Conservation (phyloP, 345 rosid genomes). For the Brassica cretica region DNA sequence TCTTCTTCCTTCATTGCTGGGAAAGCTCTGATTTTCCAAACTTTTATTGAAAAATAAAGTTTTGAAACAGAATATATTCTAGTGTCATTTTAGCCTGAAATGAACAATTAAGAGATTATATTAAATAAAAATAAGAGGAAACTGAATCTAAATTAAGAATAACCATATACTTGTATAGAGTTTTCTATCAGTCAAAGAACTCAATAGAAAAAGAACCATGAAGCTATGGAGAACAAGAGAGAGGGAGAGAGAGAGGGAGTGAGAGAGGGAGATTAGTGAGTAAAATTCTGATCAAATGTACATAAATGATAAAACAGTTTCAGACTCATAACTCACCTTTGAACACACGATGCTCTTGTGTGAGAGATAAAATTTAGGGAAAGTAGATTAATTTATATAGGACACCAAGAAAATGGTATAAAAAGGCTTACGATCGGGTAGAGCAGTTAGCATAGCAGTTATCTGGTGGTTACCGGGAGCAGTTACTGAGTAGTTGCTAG, state of each 20-base stretch:
- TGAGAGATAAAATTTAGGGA: no score
- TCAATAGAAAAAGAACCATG: neutral
- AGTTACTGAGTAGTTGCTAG: no score
- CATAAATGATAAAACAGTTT: neutral
- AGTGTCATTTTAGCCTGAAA: neutral
- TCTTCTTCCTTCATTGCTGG: neutral
- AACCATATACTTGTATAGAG: neutral
- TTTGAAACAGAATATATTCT: neutral
- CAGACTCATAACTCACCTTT: neutral
- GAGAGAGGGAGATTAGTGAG: neutral
- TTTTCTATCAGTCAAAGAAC: neutral
- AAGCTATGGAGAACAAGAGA: neutral
- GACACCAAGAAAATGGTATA: no score
- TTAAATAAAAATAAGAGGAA: no score
- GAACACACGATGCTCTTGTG: neutral
- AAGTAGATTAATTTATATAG: no score
- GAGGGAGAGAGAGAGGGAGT: neutral
- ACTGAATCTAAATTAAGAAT: neutral
- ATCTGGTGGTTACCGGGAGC: no score
- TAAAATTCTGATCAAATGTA: neutral
- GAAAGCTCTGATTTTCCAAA: neutral
- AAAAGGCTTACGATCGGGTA: no score
- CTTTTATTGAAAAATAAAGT: neutral
- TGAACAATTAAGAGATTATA: neutral
- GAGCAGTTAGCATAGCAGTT: no score